Percentiles rank a stretch among this genome's conserved stretches.
phyloP scores from a whole-genome alignment of 495 filamentous ascomycete genomes.

The Oidiodendron maius region DNA sequence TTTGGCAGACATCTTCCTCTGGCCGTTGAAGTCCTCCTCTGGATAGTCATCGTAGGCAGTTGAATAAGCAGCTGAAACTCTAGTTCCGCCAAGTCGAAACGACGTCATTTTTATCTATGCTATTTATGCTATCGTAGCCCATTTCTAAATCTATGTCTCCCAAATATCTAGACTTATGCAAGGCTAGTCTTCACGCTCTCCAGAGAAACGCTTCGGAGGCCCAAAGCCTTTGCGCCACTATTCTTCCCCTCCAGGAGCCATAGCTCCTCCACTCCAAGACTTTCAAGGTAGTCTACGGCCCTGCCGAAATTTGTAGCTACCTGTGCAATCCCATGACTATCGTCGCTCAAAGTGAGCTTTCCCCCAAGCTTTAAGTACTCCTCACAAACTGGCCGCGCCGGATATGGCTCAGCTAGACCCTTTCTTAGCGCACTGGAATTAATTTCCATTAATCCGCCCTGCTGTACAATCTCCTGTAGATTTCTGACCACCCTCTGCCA shows the following conservation, averaged over 20 bases:
- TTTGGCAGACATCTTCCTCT: too few species aligned
- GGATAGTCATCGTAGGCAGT: too few species aligned
- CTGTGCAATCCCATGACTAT: conserved; percentile 81
- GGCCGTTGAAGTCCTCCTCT: too few species aligned
- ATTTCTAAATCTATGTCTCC: too few species aligned
- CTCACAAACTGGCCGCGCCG: conserved; percentile 70
- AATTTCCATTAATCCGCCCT: conserved; percentile 81
- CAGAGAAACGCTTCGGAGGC: background rate
- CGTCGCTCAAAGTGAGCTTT: conserved; percentile 80
- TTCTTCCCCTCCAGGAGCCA: conserved; percentile 34
- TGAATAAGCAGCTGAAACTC: too few species aligned
- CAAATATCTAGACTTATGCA: too few species aligned
- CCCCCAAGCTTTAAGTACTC: conserved; percentile 62
- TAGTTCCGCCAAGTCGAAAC: too few species aligned
- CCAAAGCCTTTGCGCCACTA: background rate
- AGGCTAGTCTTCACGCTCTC: background rate
- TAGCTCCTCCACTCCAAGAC: conserved; percentile 39
- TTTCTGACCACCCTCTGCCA: conserved; percentile 74
- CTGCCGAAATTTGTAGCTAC: conserved; percentile 60
- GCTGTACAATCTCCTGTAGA: conserved; percentile 57
- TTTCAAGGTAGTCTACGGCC: conserved; percentile 51
- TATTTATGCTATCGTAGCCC: too few species aligned
- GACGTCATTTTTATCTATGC: too few species aligned
- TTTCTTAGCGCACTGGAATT: conserved; percentile 85
- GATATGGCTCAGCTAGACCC: conserved; percentile 87